phyloP scores from a whole-genome alignment of 2,329 filamentous ascomycete genomes.

The Paracamarosporium sp. region DNA sequence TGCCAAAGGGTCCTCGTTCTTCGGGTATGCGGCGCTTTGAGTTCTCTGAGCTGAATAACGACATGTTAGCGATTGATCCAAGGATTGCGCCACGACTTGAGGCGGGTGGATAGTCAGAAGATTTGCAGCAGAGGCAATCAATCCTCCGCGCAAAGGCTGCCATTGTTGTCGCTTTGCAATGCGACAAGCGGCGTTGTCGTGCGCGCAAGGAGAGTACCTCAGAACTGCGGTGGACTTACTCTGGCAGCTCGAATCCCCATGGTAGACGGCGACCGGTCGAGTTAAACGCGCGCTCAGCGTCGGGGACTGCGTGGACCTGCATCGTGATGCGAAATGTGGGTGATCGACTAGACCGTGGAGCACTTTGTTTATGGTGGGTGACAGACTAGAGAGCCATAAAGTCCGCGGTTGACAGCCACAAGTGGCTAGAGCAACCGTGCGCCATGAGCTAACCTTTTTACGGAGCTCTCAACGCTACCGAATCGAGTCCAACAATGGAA shows the following conservation, averaged over 20 bases:
- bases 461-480: not conserved
- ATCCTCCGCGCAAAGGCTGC: not conserved
- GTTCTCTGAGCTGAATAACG: slow-evolving; percentile 42
- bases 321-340: slow-evolving; percentile 48
- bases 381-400: slow-evolving; percentile 25
- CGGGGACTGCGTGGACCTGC: slow-evolving; percentile 71
- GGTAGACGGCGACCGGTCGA: slow-evolving; percentile 65
- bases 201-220: not conserved
- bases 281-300: slow-evolving; percentile 66
- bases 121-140: not conserved
- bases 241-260: slow-evolving; percentile 69
- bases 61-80: slow-evolving; percentile 21
- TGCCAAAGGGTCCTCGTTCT: slow-evolving; percentile 69
- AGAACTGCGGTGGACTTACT: slow-evolving; percentile 53
- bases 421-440: slow-evolving; percentile 19
- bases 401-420: slow-evolving; percentile 28
- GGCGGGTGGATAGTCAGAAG: not conserved
- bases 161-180: not conserved
- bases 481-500: not conserved
- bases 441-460: slow-evolving; percentile 19
- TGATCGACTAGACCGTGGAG: not conserved
- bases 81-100: not conserved
- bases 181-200: not conserved
- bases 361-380: slow-evolving; percentile 37
- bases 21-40: slow-evolving; percentile 61